These are phyloP conservation scores for Linnemannia elongata DNA, from an alignment of 192 early-diverging fungal species.

Conservation along the genomic window DNA sequence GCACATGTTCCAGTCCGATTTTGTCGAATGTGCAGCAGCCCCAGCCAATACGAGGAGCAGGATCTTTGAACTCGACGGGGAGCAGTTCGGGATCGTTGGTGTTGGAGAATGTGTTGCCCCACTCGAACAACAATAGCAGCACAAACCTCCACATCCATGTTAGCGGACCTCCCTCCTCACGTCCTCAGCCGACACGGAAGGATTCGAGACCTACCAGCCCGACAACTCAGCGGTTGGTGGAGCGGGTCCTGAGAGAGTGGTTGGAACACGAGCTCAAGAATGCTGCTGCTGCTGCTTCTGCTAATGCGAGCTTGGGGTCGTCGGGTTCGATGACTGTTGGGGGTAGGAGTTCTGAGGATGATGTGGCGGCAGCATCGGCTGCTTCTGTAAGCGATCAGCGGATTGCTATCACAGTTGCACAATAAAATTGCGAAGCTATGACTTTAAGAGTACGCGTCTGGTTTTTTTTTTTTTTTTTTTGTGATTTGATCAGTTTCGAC, in stretches of 20 bases:
- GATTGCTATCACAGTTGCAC: constrained; percentile 6
- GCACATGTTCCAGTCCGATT: constrained; percentile 19
- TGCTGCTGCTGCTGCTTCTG: neutral
- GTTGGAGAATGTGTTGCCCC: constrained; percentile 32
- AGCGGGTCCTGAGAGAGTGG: constrained; percentile 63
- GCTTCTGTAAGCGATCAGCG: neutral
- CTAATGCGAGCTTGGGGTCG: neutral
- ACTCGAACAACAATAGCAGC: constrained; percentile 25
- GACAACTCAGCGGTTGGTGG: constrained; percentile 61
- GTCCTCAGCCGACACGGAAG: neutral
- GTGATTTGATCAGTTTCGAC: neutral
- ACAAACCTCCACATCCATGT: constrained; percentile 37
- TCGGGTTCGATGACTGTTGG: neutral
- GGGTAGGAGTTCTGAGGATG: neutral
- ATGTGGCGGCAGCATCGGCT: neutral
- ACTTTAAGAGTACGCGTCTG: too few species aligned
- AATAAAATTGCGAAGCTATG: too few species aligned
- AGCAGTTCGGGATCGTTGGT: constrained; percentile 13
- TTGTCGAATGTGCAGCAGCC: neutral
- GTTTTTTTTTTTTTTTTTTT: neutral
- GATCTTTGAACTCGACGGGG: neutral
- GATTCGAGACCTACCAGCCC: constrained; percentile 33
- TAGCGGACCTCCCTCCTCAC: neutral
- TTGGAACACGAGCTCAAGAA: constrained; percentile 44
- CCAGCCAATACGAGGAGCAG: neutral